Base-by-base conservation (phyloP, 768 basidiomycete genomes). In the Mycena amicta region DNA sequence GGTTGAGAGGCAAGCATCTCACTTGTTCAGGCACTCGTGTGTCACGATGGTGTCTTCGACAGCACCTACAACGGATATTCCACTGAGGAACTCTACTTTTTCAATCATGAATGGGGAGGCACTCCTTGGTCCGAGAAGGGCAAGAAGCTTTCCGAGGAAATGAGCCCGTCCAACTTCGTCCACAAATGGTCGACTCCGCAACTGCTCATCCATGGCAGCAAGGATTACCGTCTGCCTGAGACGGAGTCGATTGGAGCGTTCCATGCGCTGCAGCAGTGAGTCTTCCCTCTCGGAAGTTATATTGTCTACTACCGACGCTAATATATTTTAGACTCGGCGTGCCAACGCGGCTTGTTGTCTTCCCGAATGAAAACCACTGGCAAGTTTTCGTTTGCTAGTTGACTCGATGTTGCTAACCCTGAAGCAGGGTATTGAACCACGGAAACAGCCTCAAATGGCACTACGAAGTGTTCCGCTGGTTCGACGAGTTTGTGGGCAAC, bases 391-490 rank as follows among this genome's bases (percentile, higher is more conserved):
- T n/a, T 15, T 18, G 3, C 33, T 37, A 8, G 8, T 37, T 18
- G 33, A 37, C 33, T 37, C 33, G 33, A 37, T 37, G 8, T 8
- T 37, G 8, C 18, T 37, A 8, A 37, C 18, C 8, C 33, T 18
- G 18, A 8, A 41, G 5, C 26, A 62, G 61, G 95, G 93, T 93
- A 25, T 65, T 92, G 60, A 82, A 90, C 54, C 89, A 88, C 58
- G 87, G 86, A 53, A 92, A 92, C 65, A 90, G 92, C 68, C 75
- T 96, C 70, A 93, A 94, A 71, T 98, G 96, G 96, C 93, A 98
- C 74, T 79, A 90, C 63, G 96, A 99, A 71, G 89, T 98, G 13
- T 89, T 99, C 75, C 80, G 84, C 59, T 98, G 93, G 93, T 88
- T 97, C 60, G 84, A 89, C 56, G 72, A 84, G 67, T 91, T 81